phyloP scores from a whole-genome alignment of 2,329 filamentous ascomycete species.

The Diplocarpon mali region DNA sequence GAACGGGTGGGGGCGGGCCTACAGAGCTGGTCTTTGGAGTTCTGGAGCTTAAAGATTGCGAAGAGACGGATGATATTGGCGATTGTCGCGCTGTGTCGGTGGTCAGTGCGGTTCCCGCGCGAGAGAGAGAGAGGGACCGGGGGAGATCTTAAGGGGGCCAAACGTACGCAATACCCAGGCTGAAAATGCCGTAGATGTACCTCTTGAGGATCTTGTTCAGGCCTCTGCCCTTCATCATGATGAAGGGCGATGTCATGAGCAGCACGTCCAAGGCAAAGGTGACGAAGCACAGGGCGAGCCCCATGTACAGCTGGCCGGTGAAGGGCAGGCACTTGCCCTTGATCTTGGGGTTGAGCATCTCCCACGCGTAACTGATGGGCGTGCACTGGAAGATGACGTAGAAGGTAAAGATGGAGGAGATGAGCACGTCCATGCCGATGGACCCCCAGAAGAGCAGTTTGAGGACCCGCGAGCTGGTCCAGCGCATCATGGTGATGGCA shows the following conservation, averaged over 20 bases:
- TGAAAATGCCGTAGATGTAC: conserved; percentile 16
- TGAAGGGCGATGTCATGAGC: conserved; percentile 81
- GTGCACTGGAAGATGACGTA: conserved; percentile 15
- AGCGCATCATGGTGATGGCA: conserved; percentile 10
- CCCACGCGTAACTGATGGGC: not conserved
- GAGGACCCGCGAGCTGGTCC: conserved; percentile 8
- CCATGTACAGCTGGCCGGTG: conserved; percentile 10
- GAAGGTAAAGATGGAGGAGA: conserved; percentile 8
- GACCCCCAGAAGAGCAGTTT: not conserved
- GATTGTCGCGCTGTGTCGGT: conserved; percentile 10
- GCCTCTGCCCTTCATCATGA: conserved; percentile 48
- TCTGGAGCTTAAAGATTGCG: conserved; percentile 13
- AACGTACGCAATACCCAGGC: conserved; percentile 14
- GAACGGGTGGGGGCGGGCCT: not conserved
- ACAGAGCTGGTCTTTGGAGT: conserved; percentile 15
- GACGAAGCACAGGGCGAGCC: conserved; percentile 14
- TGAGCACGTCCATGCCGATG: not conserved
- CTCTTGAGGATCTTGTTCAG: conserved; percentile 8
- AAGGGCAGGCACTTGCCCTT: conserved; percentile 12
- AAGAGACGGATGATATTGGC: conserved; percentile 19
- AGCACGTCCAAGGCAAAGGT: conserved; percentile 17
- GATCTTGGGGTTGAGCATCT: conserved; percentile 6
- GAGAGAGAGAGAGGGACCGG: too few relatives aligned
- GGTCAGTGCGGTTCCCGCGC: not conserved
- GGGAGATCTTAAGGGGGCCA: too few relatives aligned